Evolutionary conservation across 345 rosid species (phyloP).

Genomic region (Gynandropsis gynandra): DNA sequence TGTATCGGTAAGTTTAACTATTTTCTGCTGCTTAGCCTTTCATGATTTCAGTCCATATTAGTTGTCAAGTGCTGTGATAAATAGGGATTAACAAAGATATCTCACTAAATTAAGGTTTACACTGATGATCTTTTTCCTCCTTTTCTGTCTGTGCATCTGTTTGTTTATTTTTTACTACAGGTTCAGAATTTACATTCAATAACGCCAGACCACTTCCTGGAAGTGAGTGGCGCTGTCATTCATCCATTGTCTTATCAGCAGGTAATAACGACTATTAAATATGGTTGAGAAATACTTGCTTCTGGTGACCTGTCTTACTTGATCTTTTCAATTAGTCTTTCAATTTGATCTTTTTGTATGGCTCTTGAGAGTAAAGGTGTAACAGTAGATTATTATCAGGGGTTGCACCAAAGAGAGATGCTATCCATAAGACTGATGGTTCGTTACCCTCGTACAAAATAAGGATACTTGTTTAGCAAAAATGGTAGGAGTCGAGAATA

Average conservation of each 20-base stretch:
- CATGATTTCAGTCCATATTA: slow-evolving; percentile 3
- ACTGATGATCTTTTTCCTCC: too few species aligned
- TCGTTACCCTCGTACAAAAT: not conserved
- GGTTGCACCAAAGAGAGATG: too few species aligned
- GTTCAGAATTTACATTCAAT: slow-evolving; percentile 91
- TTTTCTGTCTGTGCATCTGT: too few species aligned
- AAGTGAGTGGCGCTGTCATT: slow-evolving; percentile 90
- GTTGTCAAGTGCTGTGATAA: not conserved
- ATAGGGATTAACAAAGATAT: too few species aligned
- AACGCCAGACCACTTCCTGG: slow-evolving; percentile 81
- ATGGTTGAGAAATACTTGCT: not conserved
- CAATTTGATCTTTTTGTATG: too few species aligned
- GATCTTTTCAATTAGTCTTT: not conserved
- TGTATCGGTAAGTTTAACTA: slow-evolving; percentile 53
- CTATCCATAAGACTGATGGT: not conserved
- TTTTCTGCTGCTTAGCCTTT: slow-evolving; percentile 12
- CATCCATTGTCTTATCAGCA: slow-evolving; percentile 95
- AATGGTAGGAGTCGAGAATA: slow-evolving; percentile 1
- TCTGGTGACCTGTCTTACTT: slow-evolving; percentile 5
- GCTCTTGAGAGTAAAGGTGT: too few species aligned
- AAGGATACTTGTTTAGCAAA: slow-evolving; percentile 14
- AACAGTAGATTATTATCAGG: too few species aligned
- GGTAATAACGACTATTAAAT: slow-evolving; percentile 31
- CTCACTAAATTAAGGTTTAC: too few species aligned
- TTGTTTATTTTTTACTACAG: slow-evolving; percentile 31